Conservation (phyloP, 306 rosid species). For the Trifolium fragiferum region DNA sequence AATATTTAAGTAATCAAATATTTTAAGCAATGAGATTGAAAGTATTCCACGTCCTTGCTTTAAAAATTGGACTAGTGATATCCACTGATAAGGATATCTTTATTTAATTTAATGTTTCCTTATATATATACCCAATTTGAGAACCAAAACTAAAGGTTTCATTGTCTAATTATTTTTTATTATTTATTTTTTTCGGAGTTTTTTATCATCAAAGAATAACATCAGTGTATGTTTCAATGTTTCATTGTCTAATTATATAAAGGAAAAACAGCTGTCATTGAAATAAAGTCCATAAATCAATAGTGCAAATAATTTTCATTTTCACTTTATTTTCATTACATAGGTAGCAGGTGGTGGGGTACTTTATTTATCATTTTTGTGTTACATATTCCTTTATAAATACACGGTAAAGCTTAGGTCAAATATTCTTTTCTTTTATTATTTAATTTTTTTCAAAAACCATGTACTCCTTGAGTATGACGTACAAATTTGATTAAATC, state of each 20-base stretch:
- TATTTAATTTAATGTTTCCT: neutral
- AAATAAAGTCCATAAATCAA: slow-evolving; percentile 10
- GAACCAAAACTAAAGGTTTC: neutral
- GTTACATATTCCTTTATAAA: slow-evolving; percentile 16
- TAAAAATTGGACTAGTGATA: neutral
- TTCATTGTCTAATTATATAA: slow-evolving; percentile 4
- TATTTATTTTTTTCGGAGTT: no score
- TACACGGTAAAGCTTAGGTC: neutral
- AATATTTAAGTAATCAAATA: neutral
- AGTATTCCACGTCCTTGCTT: neutral
- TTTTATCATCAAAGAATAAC: no score
- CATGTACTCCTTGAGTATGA: neutral
- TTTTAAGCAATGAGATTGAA: neutral
- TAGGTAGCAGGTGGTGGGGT: slow-evolving; percentile 32
- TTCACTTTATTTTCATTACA: slow-evolving; percentile 8
- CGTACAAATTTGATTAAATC: slow-evolving; percentile 16
- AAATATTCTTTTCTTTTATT: slow-evolving; percentile 9
- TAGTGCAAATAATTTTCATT: slow-evolving; percentile 4
- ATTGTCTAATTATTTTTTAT: no score
- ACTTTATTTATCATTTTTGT: slow-evolving; percentile 36
- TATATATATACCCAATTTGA: neutral
- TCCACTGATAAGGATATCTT: slow-evolving; percentile 3
- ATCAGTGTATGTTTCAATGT: neutral
- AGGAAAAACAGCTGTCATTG: slow-evolving; percentile 15
- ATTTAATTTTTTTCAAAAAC: neutral